Evolutionary conservation across 139 green algal genomes (phyloP).

Genomic region (Tetradesmus lagerheimii): DNA sequence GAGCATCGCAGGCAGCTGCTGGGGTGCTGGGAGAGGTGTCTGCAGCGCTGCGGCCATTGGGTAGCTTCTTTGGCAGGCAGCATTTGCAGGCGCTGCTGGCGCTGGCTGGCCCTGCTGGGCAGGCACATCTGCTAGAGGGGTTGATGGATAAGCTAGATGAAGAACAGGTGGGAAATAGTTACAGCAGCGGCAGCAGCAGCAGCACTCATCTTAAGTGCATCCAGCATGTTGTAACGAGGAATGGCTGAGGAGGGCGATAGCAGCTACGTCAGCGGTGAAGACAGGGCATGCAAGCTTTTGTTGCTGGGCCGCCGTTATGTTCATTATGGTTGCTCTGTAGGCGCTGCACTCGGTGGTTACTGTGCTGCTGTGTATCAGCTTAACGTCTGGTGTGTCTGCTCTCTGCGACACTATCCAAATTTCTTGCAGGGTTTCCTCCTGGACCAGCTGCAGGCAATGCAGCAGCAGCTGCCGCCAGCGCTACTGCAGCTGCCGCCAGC

Average conservation of each 20-base stretch:
- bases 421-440: constrained; percentile 3
- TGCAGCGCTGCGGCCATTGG: constrained; percentile 6
- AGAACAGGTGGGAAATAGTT: constrained; percentile 23
- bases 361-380: not conserved
- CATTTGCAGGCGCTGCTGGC: constrained; percentile 29
- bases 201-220: too few relatives aligned
- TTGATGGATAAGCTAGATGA: constrained; percentile 28
- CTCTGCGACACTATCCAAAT: too few relatives aligned
- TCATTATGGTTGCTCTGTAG: not conserved
- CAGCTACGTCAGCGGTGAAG: not conserved
- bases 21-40: constrained; percentile 21
- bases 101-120: not conserved
- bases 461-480: constrained; percentile 18
- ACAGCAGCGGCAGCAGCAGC: not conserved
- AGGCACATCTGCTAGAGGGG: not conserved
- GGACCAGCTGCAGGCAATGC: not conserved
- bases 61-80: constrained; percentile 45
- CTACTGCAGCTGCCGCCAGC: constrained; percentile 24
- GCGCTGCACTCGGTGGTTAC: not conserved
- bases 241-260: not conserved
- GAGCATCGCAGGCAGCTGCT: too few relatives aligned
- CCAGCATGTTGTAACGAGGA: too few relatives aligned
- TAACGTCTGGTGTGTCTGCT: not conserved
- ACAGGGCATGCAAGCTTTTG: not conserved
- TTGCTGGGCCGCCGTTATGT: not conserved